These are phyloP conservation scores for Candida andamanensis DNA, from an alignment of 805 yeast genomes.

Conservation along the genomic window DNA sequence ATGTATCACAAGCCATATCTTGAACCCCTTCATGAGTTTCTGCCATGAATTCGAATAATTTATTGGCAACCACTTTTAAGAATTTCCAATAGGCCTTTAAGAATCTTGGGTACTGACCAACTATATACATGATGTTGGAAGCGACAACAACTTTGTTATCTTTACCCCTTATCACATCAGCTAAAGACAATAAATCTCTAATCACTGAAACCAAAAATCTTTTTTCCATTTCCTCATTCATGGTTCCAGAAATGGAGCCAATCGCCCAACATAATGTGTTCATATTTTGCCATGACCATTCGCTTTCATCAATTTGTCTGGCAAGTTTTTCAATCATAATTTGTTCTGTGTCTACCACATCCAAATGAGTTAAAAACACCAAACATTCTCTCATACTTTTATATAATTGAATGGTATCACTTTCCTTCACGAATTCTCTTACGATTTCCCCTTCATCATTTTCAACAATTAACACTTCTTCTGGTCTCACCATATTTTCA, in stretches of 20 bases:
- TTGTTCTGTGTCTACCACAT: conserved; percentile 87
- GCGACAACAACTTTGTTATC: conserved; percentile 99
- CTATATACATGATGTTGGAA: conserved; percentile 98
- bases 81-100: conserved; percentile 98
- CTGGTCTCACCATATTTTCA: conserved; percentile 97
- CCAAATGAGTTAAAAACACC: conserved; percentile 91
- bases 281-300: conserved; percentile 99
- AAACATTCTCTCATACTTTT: conserved; percentile 93
- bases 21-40: conserved; percentile 99
- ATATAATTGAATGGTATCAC: conserved; percentile 93
- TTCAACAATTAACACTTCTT: conserved; percentile 93
- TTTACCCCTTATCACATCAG: conserved; percentile 95
- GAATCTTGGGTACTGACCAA: conserved; percentile 97
- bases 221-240: conserved; percentile 97
- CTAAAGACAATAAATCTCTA: conserved; percentile 82
- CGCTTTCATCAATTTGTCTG: conserved; percentile 89
- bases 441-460: conserved; percentile 99
- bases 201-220: conserved; percentile 89
- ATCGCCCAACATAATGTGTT: conserved; percentile 99
- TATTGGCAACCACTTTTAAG: conserved; percentile 89
- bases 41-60: conserved; percentile 97
- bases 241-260: conserved; percentile 97
- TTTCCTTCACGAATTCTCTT: conserved; percentile 92
- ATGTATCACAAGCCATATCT: conserved; percentile 99
- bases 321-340: conserved; percentile 91